Evolutionary conservation across 495 filamentous ascomycete genomes (phyloP), one percentile per base, ranked within the genome.

Genomic region (Aspergillus taichungensis): DNA sequence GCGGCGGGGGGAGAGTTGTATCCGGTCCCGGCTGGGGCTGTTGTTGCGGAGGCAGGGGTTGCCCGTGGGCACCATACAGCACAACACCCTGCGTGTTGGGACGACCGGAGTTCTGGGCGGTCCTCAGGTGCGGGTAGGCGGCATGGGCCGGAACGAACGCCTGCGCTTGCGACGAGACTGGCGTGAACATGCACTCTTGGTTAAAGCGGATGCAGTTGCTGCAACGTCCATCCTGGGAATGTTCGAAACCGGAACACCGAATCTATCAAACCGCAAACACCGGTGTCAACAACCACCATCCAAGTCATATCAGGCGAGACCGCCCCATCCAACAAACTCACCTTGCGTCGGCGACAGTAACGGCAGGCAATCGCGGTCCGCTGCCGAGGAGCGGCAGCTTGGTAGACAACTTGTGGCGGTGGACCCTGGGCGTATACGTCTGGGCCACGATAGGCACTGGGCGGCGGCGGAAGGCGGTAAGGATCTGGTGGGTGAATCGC

Each of bases 161-260:
- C 61, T 88, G 86, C 24, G 85, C 77, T 61, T 90, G 86, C 3
- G 85, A 84, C 6, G 83, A 87, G 18, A 90, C 85, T 0, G 85
- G 85, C 4, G 84, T 89, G 68, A 90, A 90, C 66, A 90, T 80
- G 66, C 85, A 90, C 59, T 88, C 84, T 62, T 89, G 86, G 45
- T 84, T 82, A 64, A 90, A 90, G 36, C 85, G 76, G 42, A 80
- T 71, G 56, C 85, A 90, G 59, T 90, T 90, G 56, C 73, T 80
- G 68, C 85, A 90, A 35, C 84, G 77, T 39, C 86, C 86, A 59
- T 89, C 84, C 30, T 80, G 75, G 13, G 83, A 85, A 39, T 72
- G 75, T 46, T 89, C 85, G 57, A 89, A 90, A 13, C 85, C 86
- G 3, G 86, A 89, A 67, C 85, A 90, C 30, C 85, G 83, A 63